Evolutionary conservation across 352 stramenopile genomes (phyloP), one percentile per base, ranked within the genome.

Genomic region (Blastocystis sp.): DNA sequence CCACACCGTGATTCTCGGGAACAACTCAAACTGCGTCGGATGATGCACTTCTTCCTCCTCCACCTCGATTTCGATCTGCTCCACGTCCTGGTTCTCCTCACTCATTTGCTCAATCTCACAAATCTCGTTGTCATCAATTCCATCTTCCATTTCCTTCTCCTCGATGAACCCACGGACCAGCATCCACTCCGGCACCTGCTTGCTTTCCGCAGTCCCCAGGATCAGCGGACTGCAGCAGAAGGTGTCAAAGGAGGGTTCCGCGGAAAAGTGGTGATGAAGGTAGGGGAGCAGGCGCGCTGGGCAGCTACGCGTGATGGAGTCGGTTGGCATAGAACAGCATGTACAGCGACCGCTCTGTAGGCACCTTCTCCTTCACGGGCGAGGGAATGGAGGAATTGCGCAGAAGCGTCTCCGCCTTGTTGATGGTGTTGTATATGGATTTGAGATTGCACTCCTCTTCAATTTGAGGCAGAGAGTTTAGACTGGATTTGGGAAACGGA

Each of bases 181-280:
- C 61, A 84, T 60, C 74, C 59, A 23, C 34, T 52, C 53, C 14
- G 74, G 40, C 11, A 53, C 60, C 34, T 76, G 41, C 28, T 2
- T 56, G 1, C 11, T 69, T 28, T n/a, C 48, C 53, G 65, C 17
- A 2, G 66, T 14, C 5, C 21, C 38, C 45, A 38, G 2, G 2
- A n/a, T 77, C 21, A 84, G 23, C n/a, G 69, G 56, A 84, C 74
- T 84, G 53, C 74, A 84, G 28, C 56, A 84, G 45, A 70, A 84
- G 3, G 11, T 23, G 45, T 84, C 52, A 53, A 84, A 84, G 9
- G 38, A 56, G 9, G 40, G 1, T 41, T 23, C 19, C 9, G 9
- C 21, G 7, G 23, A 2, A 38, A 56, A 84, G 61, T 52, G 74
- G 28, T 84, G 45, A 52, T 84, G 66, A 28, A 84, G 43, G 21